Percentiles rank a stretch among this genome's conserved stretches.
phyloP scores from a whole-genome alignment of 2,329 filamentous ascomycete genomes.

The Colletotrichum sp. region DNA sequence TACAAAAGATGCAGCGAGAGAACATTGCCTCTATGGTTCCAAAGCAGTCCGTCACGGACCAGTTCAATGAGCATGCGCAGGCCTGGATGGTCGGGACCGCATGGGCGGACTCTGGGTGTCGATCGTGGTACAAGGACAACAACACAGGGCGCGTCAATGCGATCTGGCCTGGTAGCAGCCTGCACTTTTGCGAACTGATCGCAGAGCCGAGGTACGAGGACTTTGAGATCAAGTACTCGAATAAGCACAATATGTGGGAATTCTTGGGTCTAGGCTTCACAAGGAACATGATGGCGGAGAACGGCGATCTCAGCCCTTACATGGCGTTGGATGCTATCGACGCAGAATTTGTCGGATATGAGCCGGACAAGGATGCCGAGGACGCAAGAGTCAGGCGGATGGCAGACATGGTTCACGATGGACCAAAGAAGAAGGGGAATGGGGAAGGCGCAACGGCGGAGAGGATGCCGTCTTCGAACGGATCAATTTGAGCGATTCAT shows the following conservation, averaged over 20 bases:
- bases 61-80: not conserved
- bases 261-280: not conserved
- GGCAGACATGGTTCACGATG: not conserved
- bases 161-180: not conserved
- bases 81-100: not conserved
- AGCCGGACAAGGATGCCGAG: not conserved
- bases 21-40: not conserved
- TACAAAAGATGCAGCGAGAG: not conserved
- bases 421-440: not conserved
- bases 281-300: not conserved
- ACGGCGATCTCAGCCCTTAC: not conserved
- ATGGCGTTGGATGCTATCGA: not conserved
- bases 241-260: not conserved
- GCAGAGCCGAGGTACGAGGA: not conserved
- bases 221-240: not conserved
- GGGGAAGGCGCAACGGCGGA: accelerated
- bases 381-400: not conserved
- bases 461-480: not conserved
- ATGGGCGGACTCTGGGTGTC: not conserved
- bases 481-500: not conserved
- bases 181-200: not conserved
- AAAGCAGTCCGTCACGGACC: not conserved
- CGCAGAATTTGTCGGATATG: not conserved
- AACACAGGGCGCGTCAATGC: not conserved
- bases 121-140: not conserved